These are phyloP conservation scores for Dryas drummondii DNA, from an alignment of 306 rosid genomes.

Conservation along the genomic window DNA sequence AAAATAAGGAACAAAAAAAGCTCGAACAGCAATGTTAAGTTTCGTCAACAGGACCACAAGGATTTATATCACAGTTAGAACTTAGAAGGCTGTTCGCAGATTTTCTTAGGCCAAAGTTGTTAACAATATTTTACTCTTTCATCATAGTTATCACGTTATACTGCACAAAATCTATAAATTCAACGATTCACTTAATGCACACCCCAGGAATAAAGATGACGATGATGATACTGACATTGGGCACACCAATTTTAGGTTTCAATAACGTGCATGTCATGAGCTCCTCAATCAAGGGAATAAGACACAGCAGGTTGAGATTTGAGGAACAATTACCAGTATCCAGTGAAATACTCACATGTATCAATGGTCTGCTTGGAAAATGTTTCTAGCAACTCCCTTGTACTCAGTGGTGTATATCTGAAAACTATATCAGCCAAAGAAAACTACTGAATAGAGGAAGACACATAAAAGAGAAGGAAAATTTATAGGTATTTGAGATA, in stretches of 20 bases:
- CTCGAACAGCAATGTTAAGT: no score
- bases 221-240: not conserved
- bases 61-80: no score
- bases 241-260: not conserved
- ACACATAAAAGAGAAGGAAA: constrained; percentile 3
- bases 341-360: constrained; percentile 58
- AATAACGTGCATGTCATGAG: not conserved
- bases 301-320: not conserved
- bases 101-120: no score
- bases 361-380: constrained; percentile 69
- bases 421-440: constrained; percentile 38
- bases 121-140: no score
- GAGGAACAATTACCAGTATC: not conserved
- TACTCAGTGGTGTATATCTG: constrained; percentile 78
- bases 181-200: not conserved
- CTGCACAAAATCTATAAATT: not conserved
- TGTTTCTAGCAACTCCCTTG: constrained; percentile 78
- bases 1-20: no score
- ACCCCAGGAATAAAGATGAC: not conserved
- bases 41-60: no score
- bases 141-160: not conserved
- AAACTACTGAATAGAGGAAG: constrained; percentile 12
- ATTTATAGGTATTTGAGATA: not conserved
- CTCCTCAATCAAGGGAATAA: not conserved
- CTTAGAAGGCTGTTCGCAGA: no score